Evolutionary conservation across 1,139 yeast species (phyloP), one percentile per base, ranked within the genome.

Genomic region (Yamadazyma oceani): DNA sequence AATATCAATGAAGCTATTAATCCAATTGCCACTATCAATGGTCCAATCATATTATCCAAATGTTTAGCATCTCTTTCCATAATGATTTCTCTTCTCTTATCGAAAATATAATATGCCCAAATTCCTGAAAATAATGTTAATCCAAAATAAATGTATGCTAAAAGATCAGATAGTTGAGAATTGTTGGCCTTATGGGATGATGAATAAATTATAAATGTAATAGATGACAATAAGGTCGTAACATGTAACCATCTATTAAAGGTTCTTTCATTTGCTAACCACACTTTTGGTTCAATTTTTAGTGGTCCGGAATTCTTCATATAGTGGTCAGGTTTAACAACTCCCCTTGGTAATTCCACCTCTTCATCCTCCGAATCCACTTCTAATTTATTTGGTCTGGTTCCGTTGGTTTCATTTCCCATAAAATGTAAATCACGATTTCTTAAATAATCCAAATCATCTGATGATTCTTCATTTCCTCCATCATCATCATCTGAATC

Each of bases 221-320:
- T 68, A 0, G 92, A 82, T n/a, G 95, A 80, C 47, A 92, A 71
- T 55, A 92, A 68, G 0, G 95, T 80, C n/a, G 95, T 85, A 8
- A 90, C 92, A 53, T 85, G 92, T 48, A 92, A 73, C 98, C 98
- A 92, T 62, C 95, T 80, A 69, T 87, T 85, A 65, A 90, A 90
- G 2, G 98, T 92, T 63, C 98, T 85, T 66, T 92, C 98, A 57
- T 92, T 92, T 24, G 98, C 98, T 45, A 92, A 72, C 97, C 98
- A 92, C 26, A 92, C 98, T 60, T 92, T 92, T 24, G 97, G 95
- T 67, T 92, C 98, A 40, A 92, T 89, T 61, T 85, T 89, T 42
- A 89, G 78, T 2, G 96, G 94, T 5, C 97, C 96, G 26, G 92
- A 82, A 58, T 89, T 89, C 57, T 90, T 86, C 53, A 92, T 73